These are phyloP conservation scores for Buddleja alternifolia DNA, from an alignment of 257 asterid genomes.

Conservation along the genomic window DNA sequence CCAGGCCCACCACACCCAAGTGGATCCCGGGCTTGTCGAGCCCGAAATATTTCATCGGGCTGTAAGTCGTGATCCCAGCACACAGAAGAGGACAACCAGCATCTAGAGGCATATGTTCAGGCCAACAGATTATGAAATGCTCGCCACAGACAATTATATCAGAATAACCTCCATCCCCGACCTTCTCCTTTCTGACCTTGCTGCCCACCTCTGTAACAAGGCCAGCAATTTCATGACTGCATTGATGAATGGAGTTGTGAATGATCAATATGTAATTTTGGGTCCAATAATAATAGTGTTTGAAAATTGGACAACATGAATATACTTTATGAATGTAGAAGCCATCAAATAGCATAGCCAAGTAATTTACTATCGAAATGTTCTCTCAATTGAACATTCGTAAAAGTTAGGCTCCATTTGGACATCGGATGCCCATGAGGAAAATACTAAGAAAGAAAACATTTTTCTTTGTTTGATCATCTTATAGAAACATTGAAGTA, in stretches of 20 bases:
- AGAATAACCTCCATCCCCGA: constrained; percentile 43
- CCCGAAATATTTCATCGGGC: constrained; percentile 36
- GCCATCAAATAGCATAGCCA: too few species aligned
- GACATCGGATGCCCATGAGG: too few species aligned
- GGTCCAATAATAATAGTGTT: too few species aligned
- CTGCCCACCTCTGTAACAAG: constrained; percentile 38
- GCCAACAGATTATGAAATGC: constrained; percentile 39
- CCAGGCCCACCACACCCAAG: constrained; percentile 38
- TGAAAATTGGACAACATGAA: too few species aligned
- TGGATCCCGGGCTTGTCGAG: constrained; percentile 37
- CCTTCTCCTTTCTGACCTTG: constrained; percentile 33
- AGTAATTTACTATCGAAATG: too few species aligned
- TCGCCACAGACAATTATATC: constrained; percentile 40
- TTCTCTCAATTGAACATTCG: too few species aligned
- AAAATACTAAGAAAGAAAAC: too few species aligned
- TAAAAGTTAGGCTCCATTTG: too few species aligned
- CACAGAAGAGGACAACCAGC: constrained; percentile 40
- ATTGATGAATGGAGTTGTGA: neutral
- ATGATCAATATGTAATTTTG: too few species aligned
- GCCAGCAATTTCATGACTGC: constrained; percentile 40
- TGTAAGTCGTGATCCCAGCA: constrained; percentile 40
- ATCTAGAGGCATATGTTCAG: constrained; percentile 35
- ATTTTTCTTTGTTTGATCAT: too few species aligned
- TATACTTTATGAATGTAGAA: too few species aligned
- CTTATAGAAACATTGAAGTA: too few species aligned